phyloP scores from a whole-genome alignment of 2,329 filamentous ascomycete genomes.

The Trichoderma arundinaceum region DNA sequence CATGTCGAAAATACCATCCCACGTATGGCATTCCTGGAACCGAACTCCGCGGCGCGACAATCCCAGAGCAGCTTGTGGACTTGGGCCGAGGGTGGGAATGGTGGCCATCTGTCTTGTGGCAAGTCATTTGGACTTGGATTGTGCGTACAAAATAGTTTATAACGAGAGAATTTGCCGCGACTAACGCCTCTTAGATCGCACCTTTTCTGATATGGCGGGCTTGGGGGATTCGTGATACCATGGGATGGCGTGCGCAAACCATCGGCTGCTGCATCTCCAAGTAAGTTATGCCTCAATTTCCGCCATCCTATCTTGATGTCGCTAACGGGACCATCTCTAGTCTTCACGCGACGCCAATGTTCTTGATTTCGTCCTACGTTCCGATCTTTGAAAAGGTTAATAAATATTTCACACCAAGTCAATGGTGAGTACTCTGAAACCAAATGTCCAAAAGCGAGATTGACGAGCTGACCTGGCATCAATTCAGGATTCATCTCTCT shows the following conservation, averaged over 20 bases:
- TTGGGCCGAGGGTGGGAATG: conserved; percentile 63
- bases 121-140: conserved; percentile 60
- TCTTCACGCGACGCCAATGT: conserved; percentile 67
- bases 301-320: fast-evolving
- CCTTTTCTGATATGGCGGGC: conserved; percentile 59
- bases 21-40: conserved; percentile 54
- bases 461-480: neutral
- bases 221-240: conserved; percentile 59
- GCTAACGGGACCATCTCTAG: conserved; percentile 40
- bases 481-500: conserved; percentile 52
- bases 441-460: conserved; percentile 47
- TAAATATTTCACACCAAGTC: conserved; percentile 59
- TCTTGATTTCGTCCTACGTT: conserved; percentile 61
- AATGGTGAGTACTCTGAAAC: conserved; percentile 58
- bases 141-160: conserved; percentile 36
- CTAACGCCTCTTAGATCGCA: conserved; percentile 45
- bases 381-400: conserved; percentile 58
- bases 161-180: neutral
- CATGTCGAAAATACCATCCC: conserved; percentile 63
- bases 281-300: conserved; percentile 33
- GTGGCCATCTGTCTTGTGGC: conserved; percentile 63
- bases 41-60: conserved; percentile 40
- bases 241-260: conserved; percentile 63
- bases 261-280: conserved; percentile 47
- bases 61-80: conserved; percentile 51